Evolutionary conservation across 768 basidiomycete species (phyloP).

Genomic region (Boletales sp.): DNA sequence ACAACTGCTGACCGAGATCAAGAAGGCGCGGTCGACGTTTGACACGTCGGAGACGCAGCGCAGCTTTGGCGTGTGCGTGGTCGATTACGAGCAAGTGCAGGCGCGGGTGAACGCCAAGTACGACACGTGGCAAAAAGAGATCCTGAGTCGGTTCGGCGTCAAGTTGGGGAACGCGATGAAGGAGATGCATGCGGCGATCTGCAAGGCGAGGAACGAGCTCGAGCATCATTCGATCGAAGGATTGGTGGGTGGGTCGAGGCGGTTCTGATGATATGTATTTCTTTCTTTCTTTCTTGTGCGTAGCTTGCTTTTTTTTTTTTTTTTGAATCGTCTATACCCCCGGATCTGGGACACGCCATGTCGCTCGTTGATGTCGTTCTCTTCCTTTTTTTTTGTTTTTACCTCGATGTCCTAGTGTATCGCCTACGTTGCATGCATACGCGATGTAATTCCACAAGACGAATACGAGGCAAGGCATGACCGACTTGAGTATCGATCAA

Average conservation of each 20-base stretch:
- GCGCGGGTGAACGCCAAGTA: conserved; percentile 97
- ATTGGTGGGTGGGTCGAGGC: conserved; percentile 51
- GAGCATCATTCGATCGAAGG: conserved; percentile 97
- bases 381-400: no score
- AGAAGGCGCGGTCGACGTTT: conserved; percentile 93
- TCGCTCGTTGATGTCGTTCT: no score
- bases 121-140: conserved; percentile 96
- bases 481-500: no score
- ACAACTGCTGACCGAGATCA: conserved; percentile 93
- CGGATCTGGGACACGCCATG: no score
- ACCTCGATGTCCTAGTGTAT: no score
- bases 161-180: conserved; percentile 96
- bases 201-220: conserved; percentile 92
- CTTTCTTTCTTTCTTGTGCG: no score
- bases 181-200: conserved; percentile 91
- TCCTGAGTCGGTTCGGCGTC: conserved; percentile 85
- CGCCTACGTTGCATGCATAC: no score
- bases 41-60: conserved; percentile 94
- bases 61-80: conserved; percentile 87
- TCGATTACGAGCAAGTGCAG: conserved; percentile 98
- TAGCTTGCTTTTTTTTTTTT: no score
- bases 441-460: no score
- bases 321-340: no score
- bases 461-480: no score
- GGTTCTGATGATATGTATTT: conserved; percentile 38